A percentile compares a stretch with the other conserved stretches of the same genome.
phyloP scores from a whole-genome alignment of 2,329 filamentous ascomycete genomes.

The Fusarium euwallaceae region DNA sequence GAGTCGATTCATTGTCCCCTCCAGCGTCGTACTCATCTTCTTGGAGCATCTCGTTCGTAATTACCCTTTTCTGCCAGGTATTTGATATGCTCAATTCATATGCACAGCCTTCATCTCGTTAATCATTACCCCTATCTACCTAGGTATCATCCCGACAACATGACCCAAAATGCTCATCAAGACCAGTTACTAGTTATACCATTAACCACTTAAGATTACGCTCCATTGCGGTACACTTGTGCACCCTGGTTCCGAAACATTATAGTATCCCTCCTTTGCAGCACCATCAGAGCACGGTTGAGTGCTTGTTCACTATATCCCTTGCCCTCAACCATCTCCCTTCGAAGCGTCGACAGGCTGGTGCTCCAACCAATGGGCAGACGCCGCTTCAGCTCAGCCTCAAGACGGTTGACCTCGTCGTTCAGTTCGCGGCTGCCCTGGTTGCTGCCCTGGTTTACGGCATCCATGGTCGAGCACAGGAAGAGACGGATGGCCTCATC shows the following conservation, averaged over 20 bases:
- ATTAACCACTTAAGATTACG: constrained; percentile 55
- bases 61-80: neutral
- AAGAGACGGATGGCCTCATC: constrained; percentile 98
- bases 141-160: constrained; percentile 28
- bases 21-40: too few relatives aligned
- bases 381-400: constrained; percentile 87
- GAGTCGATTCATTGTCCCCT: too few relatives aligned
- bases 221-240: constrained; percentile 80
- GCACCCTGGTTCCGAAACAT: constrained; percentile 82
- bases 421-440: constrained; percentile 89
- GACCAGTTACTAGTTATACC: constrained; percentile 30
- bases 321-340: constrained; percentile 93
- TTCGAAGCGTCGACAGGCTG: constrained; percentile 84
- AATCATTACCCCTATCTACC: constrained; percentile 38
- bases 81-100: neutral
- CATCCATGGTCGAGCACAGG: constrained; percentile 97
- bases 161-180: constrained; percentile 24
- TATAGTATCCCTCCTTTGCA: constrained; percentile 89
- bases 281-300: constrained; percentile 84
- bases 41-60: too few relatives aligned
- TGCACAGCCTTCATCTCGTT: neutral
- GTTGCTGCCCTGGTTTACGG: constrained; percentile 89
- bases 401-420: constrained; percentile 88
- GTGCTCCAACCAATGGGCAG: constrained; percentile 97
- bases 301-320: constrained; percentile 90